Conservation (phyloP, 1,284 basidiomycete genomes). For the Cryptococcus sp. region DNA sequence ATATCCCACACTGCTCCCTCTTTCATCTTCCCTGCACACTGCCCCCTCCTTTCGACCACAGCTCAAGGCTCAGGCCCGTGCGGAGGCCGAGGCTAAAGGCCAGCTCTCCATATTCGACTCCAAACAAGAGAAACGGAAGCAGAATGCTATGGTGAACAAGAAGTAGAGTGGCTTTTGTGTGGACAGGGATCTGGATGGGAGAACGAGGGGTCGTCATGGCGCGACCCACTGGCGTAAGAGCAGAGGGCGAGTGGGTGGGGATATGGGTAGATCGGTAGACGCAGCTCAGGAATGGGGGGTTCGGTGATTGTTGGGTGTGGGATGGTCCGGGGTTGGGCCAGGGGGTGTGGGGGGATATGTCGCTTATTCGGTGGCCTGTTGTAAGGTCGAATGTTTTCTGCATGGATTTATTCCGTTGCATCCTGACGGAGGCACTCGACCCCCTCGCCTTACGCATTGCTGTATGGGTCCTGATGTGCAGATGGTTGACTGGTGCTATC, state of each 20-base stretch:
- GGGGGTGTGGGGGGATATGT: no score
- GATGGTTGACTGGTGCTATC: no score
- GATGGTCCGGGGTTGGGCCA: no score
- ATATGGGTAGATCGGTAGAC: not conserved
- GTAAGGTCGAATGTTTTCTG: not conserved
- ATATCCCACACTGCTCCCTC: not conserved
- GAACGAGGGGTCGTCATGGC: not conserved
- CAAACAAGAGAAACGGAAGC: conserved; percentile 13
- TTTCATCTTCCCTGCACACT: not conserved
- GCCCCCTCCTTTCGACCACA: not conserved
- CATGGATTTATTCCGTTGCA: no score
- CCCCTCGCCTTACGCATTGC: no score
- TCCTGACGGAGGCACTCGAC: no score
- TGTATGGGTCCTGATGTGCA: no score
- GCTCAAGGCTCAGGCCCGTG: conserved; percentile 19
- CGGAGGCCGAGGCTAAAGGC: conserved; percentile 16
- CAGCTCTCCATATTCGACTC: conserved; percentile 12
- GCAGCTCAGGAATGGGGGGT: no score
- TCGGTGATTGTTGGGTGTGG: no score
- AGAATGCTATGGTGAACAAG: conserved; percentile 12
- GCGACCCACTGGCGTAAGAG: not conserved
- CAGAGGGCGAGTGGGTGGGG: not conserved
- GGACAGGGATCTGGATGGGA: no score
- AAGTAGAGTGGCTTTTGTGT: not conserved
- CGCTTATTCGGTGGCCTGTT: not conserved